phyloP scores from a whole-genome alignment of 305 asterid genomes.

The Solanum chacoense region DNA sequence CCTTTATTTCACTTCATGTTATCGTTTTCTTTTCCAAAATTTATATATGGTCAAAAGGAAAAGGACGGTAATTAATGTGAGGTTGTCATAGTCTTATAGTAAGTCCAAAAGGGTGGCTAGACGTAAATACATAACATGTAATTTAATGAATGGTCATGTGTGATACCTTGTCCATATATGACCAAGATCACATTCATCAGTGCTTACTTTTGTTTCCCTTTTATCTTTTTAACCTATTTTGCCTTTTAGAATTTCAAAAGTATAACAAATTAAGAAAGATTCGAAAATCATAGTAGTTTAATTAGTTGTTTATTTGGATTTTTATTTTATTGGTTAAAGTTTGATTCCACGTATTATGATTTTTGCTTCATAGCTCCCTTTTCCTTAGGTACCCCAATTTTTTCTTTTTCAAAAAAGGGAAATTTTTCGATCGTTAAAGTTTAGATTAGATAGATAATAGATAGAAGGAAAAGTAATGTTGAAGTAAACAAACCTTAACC shows the following conservation, averaged over 20 bases:
- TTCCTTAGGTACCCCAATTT: not conserved
- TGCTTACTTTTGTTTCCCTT: not conserved
- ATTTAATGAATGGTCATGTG: not conserved
- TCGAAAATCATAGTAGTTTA: not conserved
- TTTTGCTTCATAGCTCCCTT: not conserved
- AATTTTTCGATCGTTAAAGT: not conserved
- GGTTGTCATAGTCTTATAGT: not conserved
- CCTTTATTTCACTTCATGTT: not conserved
- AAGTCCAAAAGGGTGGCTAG: not conserved
- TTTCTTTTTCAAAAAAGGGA: not conserved
- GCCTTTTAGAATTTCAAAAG: not conserved
- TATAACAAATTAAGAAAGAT: not conserved
- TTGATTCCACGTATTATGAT: not conserved
- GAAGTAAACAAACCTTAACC: not conserved
- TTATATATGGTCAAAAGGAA: not conserved
- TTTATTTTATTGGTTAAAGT: not conserved
- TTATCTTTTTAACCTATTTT: not conserved
- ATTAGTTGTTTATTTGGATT: not conserved
- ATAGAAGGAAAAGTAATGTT: not conserved
- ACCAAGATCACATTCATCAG: not conserved
- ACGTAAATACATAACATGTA: not conserved
- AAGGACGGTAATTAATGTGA: not conserved
- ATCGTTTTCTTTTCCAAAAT: not conserved
- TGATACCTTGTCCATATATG: not conserved
- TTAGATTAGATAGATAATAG: not conserved